Evolutionary conservation across 2,329 filamentous ascomycete species (phyloP), one percentile per base, ranked within the genome.

Genomic region (Botrytis fragariae): DNA sequence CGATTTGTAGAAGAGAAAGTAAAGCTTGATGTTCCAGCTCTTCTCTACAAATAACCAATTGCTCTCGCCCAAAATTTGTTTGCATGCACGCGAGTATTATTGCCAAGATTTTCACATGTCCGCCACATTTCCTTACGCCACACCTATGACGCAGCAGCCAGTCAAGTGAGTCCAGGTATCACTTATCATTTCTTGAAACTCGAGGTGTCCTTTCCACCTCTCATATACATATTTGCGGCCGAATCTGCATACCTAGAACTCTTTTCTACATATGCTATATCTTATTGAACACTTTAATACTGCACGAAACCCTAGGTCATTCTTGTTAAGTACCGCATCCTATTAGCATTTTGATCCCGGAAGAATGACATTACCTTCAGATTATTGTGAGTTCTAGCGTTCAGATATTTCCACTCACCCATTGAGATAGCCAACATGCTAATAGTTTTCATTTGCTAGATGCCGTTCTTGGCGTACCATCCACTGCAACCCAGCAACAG

Each of bases 401-500:
- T 39, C 16, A 39, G 18, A 20, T n/a, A 5, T 16, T 57, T 42
- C 48, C 45, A 42, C 51, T 12, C n/a, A 1, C 16, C 25, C 18
- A 32, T 9, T 8, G 39, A 59, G 63, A 25, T 29, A 39, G 25
- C 12, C 20, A 20, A 22, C 39, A 20, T 68, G 65, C 74, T 76
- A 64, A 76, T 64, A 68, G 12, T 22, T 62, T 18, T 39, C 8
- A 44, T 39, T 29, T 57, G 9, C 25, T 42, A 95, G 93, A 95
- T 84, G 89, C 88, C 69, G 88, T 92, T 76, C 90, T 97, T 68
- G 92, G 92, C 76, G 83, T 97, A 74, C 81, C 90, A 69, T 88
- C 93, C 51, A 91, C 87, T 77, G 94, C 95, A 48, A 92, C 90
- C 0, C 89, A 91, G 74, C 90, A 94, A 79, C 92, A 98, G 82